Percentiles rank a stretch among this genome's conserved stretches.
Conservation (phyloP, 192 early-diverging fungal genomes). For the Umbelopsis ramanniana region DNA sequence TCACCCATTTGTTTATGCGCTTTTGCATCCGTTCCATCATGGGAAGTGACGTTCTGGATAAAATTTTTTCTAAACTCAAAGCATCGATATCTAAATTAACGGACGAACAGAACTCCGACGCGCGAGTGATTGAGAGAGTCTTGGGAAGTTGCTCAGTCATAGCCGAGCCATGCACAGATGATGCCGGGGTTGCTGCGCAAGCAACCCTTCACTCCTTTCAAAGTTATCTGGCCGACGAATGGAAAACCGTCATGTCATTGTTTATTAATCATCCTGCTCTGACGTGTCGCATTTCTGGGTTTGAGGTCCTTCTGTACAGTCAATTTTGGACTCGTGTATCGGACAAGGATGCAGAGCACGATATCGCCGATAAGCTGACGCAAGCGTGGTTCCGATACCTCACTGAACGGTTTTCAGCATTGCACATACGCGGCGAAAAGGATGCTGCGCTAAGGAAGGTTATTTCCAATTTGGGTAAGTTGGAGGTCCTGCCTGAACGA, state of each 20-base stretch:
- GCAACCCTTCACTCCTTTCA: conserved; percentile 24
- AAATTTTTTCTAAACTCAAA: conserved; percentile 32
- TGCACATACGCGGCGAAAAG: conserved; percentile 19
- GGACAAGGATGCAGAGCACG: not conserved
- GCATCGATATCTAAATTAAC: conserved; percentile 24
- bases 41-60: conserved; percentile 27
- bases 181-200: not conserved
- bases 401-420: conserved; percentile 21
- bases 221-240: conserved; percentile 27
- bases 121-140: conserved; percentile 28
- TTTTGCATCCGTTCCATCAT: no score
- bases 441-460: not conserved
- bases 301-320: conserved; percentile 26
- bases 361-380: conserved; percentile 21
- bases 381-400: conserved; percentile 40
- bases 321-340: conserved; percentile 25
- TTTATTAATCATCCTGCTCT: conserved; percentile 39
- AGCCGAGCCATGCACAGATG: conserved; percentile 21
- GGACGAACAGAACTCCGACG: conserved; percentile 27
- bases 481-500: conserved; percentile 19
- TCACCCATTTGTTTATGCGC: not conserved
- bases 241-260: conserved; percentile 34
- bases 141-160: conserved; percentile 33
- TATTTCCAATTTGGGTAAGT: conserved; percentile 10
- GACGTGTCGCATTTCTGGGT: conserved; percentile 35